Evolutionary conservation across 257 asterid genomes (phyloP).

Genomic region (Jacaranda copaia): DNA sequence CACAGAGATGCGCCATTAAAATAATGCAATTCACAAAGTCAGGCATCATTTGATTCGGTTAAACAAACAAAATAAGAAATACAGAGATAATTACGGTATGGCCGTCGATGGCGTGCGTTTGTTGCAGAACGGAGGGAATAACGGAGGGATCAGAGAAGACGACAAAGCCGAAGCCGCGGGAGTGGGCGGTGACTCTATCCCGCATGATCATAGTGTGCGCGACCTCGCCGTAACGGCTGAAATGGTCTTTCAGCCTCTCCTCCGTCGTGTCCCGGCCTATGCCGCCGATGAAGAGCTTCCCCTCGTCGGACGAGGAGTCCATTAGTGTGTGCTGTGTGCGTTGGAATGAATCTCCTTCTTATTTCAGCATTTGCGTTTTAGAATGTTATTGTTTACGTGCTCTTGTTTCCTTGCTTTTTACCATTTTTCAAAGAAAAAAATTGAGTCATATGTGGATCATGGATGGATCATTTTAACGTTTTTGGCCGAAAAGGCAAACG

Average conservation of each 20-base stretch:
- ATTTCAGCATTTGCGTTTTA: background rate
- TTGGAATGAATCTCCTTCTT: background rate
- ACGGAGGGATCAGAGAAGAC: constrained; percentile 48
- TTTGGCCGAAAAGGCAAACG: no score
- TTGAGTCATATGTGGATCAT: no score
- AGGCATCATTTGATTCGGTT: background rate
- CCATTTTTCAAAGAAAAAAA: no score
- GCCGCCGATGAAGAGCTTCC: constrained; percentile 52
- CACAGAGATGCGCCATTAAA: background rate
- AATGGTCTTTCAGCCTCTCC: constrained; percentile 42
- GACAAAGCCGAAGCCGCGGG: constrained; percentile 53
- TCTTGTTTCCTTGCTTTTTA: background rate
- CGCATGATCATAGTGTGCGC: constrained; percentile 42
- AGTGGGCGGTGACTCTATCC: constrained; percentile 39
- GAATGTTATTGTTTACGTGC: background rate
- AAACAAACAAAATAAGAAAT: background rate
- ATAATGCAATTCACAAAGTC: background rate
- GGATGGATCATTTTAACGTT: no score
- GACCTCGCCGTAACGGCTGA: constrained; percentile 48
- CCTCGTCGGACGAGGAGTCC: constrained; percentile 43
- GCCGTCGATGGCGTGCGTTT: constrained; percentile 49
- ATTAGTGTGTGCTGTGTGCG: background rate
- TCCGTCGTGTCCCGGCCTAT: constrained; percentile 51
- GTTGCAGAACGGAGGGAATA: constrained; percentile 43
- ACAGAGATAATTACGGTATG: constrained; percentile 42